Conservation (phyloP, 805 yeast species). For the Maudiozyma bulderi region DNA sequence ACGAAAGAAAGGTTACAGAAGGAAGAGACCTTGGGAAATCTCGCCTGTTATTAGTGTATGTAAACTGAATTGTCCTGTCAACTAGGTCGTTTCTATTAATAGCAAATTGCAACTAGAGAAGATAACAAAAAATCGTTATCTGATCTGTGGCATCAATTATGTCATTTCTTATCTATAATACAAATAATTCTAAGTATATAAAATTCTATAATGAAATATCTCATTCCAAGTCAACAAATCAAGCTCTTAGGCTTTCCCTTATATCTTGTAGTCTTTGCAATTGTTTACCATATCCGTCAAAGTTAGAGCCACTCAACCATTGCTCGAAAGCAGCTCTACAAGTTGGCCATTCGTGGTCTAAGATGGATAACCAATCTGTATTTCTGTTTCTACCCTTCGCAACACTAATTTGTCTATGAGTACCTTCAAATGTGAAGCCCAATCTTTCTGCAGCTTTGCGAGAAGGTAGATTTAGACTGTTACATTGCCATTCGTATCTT, state of each 20-base stretch:
- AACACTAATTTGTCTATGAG: slow-evolving; percentile 23
- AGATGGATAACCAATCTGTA: slow-evolving; percentile 26
- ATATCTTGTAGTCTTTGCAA: background rate
- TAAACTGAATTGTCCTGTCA: too few species aligned
- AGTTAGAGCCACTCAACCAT: slow-evolving; percentile 15
- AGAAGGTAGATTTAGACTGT: slow-evolving; percentile 24
- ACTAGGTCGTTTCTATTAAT: too few species aligned
- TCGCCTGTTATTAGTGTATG: too few species aligned
- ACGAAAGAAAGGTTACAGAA: too few species aligned
- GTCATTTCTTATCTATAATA: too few species aligned
- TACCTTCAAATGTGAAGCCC: slow-evolving; percentile 29
- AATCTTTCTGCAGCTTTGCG: slow-evolving; percentile 25
- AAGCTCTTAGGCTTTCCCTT: background rate
- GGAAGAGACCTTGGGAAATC: too few species aligned
- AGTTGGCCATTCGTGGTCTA: slow-evolving; percentile 26
- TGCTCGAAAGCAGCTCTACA: slow-evolving; percentile 14
- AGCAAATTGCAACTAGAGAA: too few species aligned
- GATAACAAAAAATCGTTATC: too few species aligned
- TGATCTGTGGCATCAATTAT: too few species aligned
- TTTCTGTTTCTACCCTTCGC: slow-evolving; percentile 25
- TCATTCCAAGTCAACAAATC: too few species aligned
- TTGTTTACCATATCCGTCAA: background rate
- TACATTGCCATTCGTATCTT: slow-evolving; percentile 31
- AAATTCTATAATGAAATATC: too few species aligned
- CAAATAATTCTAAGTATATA: too few species aligned